Evolutionary conservation across 805 yeast genomes (phyloP).

Genomic region (Lachancea kluyveri): DNA sequence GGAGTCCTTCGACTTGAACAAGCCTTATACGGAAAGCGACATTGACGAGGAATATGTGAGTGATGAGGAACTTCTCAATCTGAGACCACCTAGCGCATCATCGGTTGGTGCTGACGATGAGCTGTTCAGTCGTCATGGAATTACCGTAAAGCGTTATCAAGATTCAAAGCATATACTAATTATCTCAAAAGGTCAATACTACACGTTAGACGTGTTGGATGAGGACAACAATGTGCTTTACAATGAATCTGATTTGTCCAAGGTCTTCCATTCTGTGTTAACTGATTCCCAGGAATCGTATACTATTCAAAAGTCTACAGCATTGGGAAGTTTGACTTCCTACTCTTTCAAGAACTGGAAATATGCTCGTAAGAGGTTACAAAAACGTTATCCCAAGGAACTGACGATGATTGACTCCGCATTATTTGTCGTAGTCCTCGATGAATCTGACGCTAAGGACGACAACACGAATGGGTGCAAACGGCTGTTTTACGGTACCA

Average conservation of each 20-base stretch:
- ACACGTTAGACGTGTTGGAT: conserved; percentile 81
- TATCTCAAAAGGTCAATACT: conserved; percentile 75
- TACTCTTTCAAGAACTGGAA: conserved; percentile 86
- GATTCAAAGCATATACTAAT: conserved; percentile 69
- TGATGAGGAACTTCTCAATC: conserved; percentile 10
- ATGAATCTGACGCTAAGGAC: conserved; percentile 44
- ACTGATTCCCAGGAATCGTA: conserved; percentile 58
- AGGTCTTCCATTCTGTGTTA: conserved; percentile 59
- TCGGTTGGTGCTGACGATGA: conserved; percentile 13
- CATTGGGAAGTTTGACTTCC: conserved; percentile 83
- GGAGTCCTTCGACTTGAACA: conserved; percentile 32
- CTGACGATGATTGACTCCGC: conserved; percentile 61
- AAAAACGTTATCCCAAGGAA: conserved; percentile 33
- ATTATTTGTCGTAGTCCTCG: conserved; percentile 73
- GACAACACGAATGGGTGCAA: conserved; percentile 32
- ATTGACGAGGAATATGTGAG: conserved; percentile 33
- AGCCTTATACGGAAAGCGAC: conserved; percentile 40
- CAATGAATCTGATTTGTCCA: conserved; percentile 58
- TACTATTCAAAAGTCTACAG: conserved; percentile 53
- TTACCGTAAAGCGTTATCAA: conserved; percentile 63
- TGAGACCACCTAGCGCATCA: conserved; percentile 19
- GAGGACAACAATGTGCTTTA: conserved; percentile 56
- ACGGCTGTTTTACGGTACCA: conserved; percentile 78
- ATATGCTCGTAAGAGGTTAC: conserved; percentile 49
- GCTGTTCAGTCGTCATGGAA: conserved; percentile 39